Conservation (phyloP, 306 rosid genomes). For the Datisca glomerata region DNA sequence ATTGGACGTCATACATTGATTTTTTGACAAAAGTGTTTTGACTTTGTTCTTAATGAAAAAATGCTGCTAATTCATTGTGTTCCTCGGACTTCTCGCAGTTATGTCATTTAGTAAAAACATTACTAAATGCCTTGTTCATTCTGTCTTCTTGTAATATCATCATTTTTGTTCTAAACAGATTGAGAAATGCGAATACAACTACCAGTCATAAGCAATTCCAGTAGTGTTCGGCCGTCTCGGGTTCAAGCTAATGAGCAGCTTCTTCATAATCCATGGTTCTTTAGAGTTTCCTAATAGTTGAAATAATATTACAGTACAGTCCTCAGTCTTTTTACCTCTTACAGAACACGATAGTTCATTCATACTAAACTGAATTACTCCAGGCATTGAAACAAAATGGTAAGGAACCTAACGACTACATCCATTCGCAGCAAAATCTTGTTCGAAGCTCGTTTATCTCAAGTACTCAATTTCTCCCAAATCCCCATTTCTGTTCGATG, state of each 20-base stretch:
- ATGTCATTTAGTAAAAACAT: neutral
- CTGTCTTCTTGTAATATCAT: too few relatives aligned
- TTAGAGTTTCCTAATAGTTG: too few relatives aligned
- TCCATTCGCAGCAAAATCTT: slow-evolving; percentile 37
- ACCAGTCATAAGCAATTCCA: too few relatives aligned
- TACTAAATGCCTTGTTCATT: too few relatives aligned
- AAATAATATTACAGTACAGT: neutral
- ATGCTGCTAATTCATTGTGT: slow-evolving; percentile 14
- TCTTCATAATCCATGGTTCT: too few relatives aligned
- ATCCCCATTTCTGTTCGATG: slow-evolving; percentile 27
- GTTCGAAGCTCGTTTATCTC: slow-evolving; percentile 28
- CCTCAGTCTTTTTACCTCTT: slow-evolving; percentile 22
- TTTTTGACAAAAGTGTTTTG: slow-evolving; percentile 45
- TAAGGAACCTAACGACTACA: slow-evolving; percentile 31
- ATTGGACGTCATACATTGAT: slow-evolving; percentile 51
- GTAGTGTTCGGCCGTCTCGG: too few relatives aligned
- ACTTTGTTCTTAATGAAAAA: slow-evolving; percentile 40
- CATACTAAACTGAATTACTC: slow-evolving; percentile 23
- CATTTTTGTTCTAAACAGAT: too few relatives aligned
- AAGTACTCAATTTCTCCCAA: slow-evolving; percentile 30
- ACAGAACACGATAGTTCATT: slow-evolving; percentile 22
- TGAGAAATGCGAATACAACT: too few relatives aligned
- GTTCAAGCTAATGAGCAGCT: too few relatives aligned
- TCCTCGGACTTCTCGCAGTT: neutral
- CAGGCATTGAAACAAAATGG: slow-evolving; percentile 34